Evolutionary conservation across 139 green algal genomes (phyloP).

Genomic region (Tetradesmus obliquus): DNA sequence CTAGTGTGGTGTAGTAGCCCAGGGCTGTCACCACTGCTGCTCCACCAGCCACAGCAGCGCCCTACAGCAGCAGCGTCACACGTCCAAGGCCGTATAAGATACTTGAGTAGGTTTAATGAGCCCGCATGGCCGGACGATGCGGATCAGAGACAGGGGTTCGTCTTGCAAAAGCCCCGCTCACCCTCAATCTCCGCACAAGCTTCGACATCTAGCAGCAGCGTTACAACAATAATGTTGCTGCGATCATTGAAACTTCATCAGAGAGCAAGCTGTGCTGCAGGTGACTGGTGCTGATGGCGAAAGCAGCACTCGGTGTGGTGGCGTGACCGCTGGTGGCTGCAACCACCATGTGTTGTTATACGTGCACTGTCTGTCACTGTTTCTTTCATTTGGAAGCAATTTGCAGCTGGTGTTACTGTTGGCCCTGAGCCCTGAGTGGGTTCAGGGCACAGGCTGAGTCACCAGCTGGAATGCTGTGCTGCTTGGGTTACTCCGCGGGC

Average conservation of each 20-base stretch:
- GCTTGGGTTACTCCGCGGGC: no score
- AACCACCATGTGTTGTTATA: background rate
- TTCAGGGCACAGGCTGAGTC: background rate
- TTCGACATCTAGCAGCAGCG: constrained; percentile 9
- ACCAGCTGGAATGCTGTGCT: background rate
- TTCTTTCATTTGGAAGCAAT: no score
- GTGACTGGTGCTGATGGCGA: background rate
- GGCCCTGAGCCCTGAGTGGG: background rate
- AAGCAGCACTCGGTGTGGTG: background rate
- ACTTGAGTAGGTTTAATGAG: background rate
- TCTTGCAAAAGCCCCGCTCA: background rate
- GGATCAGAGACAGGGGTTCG: background rate
- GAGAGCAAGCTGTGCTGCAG: background rate
- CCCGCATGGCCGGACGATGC: background rate
- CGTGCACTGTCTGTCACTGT: background rate
- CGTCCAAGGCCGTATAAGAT: no score
- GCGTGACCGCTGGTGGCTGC: background rate
- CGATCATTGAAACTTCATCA: background rate
- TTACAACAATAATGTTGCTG: background rate
- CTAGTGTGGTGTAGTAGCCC: constrained; percentile 50
- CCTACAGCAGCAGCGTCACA: background rate
- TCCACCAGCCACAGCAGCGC: constrained; percentile 41
- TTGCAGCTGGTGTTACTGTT: background rate
- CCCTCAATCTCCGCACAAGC: constrained; percentile 33
- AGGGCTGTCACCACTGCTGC: constrained; percentile 37